These are phyloP conservation scores for Schwanniomyces sp. DNA, from an alignment of 805 yeast species.

Conservation along the genomic window DNA sequence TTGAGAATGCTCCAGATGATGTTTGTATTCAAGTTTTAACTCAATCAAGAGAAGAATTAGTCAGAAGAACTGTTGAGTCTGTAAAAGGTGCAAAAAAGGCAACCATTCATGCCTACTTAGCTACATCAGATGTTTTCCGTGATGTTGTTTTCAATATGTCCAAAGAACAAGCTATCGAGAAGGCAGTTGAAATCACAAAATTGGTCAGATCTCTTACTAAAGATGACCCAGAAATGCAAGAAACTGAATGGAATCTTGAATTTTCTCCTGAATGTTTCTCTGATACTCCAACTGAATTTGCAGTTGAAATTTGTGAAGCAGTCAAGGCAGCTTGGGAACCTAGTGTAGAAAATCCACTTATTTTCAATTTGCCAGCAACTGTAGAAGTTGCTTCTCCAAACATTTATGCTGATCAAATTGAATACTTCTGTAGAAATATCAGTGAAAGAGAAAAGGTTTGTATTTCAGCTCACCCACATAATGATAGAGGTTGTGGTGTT, in stretches of 20 bases:
- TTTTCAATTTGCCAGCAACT: conserved; percentile 79
- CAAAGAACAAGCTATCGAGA: conserved; percentile 61
- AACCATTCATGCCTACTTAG: conserved; percentile 69
- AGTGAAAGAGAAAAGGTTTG: conserved; percentile 69
- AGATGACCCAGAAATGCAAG: conserved; percentile 65
- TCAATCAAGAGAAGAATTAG: conserved; percentile 74
- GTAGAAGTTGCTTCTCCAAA: conserved; percentile 78
- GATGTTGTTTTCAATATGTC: conserved; percentile 76
- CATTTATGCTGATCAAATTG: conserved; percentile 78
- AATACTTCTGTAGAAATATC: conserved; percentile 67
- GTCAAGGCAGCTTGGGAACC: conserved; percentile 81
- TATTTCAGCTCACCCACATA: conserved; percentile 73
- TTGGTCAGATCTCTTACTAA: conserved; percentile 68
- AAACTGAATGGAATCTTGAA: conserved; percentile 69
- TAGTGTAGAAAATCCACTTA: conserved; percentile 68
- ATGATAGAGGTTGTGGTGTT: conserved; percentile 82
- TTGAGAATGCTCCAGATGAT: conserved; percentile 75
- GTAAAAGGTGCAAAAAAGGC: conserved; percentile 73
- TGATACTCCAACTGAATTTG: conserved; percentile 72
- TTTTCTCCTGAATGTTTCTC: conserved; percentile 79
- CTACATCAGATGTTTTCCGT: conserved; percentile 73
- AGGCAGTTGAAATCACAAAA: conserved; percentile 71
- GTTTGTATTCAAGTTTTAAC: conserved; percentile 72
- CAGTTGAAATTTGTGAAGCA: conserved; percentile 76
- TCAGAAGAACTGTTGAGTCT: conserved; percentile 72